phyloP scores from a whole-genome alignment of 2,329 filamentous ascomycete genomes.

The Hypoxylon sp. region DNA sequence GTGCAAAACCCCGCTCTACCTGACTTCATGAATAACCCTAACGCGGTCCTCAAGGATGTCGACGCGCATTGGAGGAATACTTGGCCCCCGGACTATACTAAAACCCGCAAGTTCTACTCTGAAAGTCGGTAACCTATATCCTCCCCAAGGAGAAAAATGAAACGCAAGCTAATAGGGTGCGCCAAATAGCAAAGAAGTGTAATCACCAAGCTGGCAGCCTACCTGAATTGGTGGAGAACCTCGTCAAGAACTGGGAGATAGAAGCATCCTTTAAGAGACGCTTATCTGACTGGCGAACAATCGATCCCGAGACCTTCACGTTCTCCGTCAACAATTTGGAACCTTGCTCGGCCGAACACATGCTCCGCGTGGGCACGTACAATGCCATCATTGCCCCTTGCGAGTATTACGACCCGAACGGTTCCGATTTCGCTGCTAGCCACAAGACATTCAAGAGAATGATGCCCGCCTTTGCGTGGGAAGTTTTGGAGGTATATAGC shows the following conservation, averaged over 20 bases:
- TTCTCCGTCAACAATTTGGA: conserved; percentile 13
- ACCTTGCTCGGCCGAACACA: conserved; percentile 20
- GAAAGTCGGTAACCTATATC: conserved; percentile 1
- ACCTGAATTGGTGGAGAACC: conserved; percentile 19
- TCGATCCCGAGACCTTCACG: conserved; percentile 14
- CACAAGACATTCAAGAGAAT: conserved; percentile 21
- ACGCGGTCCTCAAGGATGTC: conserved; percentile 13
- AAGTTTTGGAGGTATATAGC: conserved; percentile 12
- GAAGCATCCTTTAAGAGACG: conserved; percentile 20
- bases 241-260: conserved; percentile 25
- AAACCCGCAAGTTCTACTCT: conserved; percentile 12
- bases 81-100: conserved; percentile 10
- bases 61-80: conserved; percentile 17
- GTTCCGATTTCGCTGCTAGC: conserved; percentile 11
- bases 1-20: background rate
- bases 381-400: conserved; percentile 14
- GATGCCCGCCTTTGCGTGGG: conserved; percentile 20
- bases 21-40: conserved; percentile 11
- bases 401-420: conserved; percentile 11
- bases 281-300: conserved; percentile 15
- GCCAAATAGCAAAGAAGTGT: conserved; percentile 1
- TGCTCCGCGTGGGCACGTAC: conserved; percentile 18
- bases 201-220: conserved; percentile 18
- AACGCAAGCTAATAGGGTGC: background rate
- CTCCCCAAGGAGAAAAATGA: background rate